Percentiles rank a stretch among this genome's conserved stretches.
Conservation (phyloP, 148 eudicot species). For the Vaccinium myrtillus region DNA sequence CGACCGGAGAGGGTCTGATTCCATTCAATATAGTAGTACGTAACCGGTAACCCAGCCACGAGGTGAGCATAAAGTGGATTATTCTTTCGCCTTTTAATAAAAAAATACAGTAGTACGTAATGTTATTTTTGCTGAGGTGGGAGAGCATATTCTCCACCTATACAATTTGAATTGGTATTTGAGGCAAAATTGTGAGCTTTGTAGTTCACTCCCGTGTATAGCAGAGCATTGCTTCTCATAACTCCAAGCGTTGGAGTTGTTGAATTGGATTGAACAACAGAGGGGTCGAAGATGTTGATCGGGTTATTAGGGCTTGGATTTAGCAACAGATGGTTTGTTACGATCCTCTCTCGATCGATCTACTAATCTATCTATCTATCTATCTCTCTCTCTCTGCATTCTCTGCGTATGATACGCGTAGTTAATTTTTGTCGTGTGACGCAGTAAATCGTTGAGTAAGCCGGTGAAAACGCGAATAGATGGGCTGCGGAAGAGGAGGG, state of each 20-base stretch:
- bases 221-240: not conserved
- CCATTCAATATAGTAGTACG: too few relatives aligned
- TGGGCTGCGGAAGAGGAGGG: constrained; percentile 53
- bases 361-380: not conserved
- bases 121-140: not conserved
- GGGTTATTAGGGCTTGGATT: constrained; percentile 57
- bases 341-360: not conserved
- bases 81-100: constrained; percentile 33
- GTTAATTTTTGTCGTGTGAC: constrained; percentile 12
- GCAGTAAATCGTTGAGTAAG: constrained; percentile 68
- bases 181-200: not conserved
- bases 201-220: not conserved
- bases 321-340: constrained; percentile 53
- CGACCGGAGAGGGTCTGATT: too few relatives aligned
- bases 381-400: too few relatives aligned
- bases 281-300: constrained; percentile 55
- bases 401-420: too few relatives aligned
- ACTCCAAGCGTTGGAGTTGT: not conserved
- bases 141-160: not conserved
- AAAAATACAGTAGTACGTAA: not conserved
- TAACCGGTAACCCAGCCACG: constrained; percentile 1
- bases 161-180: not conserved
- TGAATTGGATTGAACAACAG: not conserved
- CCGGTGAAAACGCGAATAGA: constrained; percentile 60
- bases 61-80: constrained; percentile 26